Conservation (phyloP, 257 asterid species). For the Solanum gracilifrons region DNA sequence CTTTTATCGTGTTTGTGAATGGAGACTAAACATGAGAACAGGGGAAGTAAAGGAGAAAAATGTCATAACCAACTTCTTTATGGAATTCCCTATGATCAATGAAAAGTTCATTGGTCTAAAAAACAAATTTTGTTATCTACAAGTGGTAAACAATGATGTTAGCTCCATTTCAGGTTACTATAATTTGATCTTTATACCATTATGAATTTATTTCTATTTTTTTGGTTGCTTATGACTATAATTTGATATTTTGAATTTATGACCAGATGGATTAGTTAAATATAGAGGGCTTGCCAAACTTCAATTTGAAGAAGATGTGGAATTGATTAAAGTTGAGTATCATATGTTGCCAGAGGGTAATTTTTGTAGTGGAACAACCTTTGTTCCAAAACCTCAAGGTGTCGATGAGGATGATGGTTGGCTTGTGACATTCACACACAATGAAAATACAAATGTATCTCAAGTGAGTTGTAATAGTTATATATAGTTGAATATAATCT, state of each 20-base stretch:
- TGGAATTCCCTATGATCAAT: slow-evolving; percentile 64
- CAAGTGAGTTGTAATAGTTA: not conserved
- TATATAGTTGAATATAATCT: not conserved
- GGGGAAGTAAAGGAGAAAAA: slow-evolving; percentile 40
- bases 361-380: slow-evolving; percentile 13
- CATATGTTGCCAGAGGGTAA: slow-evolving; percentile 10
- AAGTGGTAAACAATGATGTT: slow-evolving; percentile 22
- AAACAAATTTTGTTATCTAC: slow-evolving; percentile 46
- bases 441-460: slow-evolving; percentile 10
- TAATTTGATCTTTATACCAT: not conserved
- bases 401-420: slow-evolving; percentile 27
- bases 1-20: slow-evolving; percentile 37
- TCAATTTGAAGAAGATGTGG: not conserved
- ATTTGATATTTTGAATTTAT: not conserved
- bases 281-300: not conserved
- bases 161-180: slow-evolving; percentile 40
- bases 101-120: slow-evolving; percentile 22
- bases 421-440: slow-evolving; percentile 14
- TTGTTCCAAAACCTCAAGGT: slow-evolving; percentile 4
- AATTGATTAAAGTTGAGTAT: slow-evolving; percentile 3
- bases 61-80: slow-evolving; percentile 31
- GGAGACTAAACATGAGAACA: slow-evolving; percentile 48
- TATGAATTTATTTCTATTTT: not conserved
- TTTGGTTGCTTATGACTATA: not conserved
- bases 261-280: not conserved